A percentile compares a stretch with the other conserved stretches of the same genome.
These are phyloP conservation scores for Pinus taeda DNA, from an alignment of 75 land plant species.

Conservation along the genomic window DNA sequence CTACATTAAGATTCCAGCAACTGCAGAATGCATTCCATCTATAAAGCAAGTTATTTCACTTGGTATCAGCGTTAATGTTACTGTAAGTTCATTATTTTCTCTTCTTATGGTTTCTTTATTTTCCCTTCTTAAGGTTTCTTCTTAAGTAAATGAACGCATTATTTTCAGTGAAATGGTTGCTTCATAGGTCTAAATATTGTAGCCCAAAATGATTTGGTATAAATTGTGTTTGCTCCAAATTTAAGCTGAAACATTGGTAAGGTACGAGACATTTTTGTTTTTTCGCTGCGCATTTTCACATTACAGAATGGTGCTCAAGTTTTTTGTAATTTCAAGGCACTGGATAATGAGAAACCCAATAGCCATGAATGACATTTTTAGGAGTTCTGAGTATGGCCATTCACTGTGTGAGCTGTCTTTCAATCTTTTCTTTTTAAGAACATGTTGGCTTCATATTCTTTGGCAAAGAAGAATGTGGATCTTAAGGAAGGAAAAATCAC, in stretches of 20 bases:
- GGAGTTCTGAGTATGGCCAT: too few relatives aligned
- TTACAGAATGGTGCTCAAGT: neutral
- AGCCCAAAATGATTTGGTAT: too few relatives aligned
- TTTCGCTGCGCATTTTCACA: neutral
- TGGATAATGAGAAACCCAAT: neutral
- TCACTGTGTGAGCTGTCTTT: too few relatives aligned
- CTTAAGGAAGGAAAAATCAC: too few relatives aligned
- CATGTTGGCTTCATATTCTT: too few relatives aligned
- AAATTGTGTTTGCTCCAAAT: too few relatives aligned
- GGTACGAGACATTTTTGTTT: too few relatives aligned
- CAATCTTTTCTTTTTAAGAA: too few relatives aligned
- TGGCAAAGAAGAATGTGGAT: too few relatives aligned
- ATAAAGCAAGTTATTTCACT: conserved; percentile 67
- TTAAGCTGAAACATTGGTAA: too few relatives aligned
- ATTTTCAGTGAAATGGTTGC: neutral
- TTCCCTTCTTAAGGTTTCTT: neutral
- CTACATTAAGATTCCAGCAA: conserved; percentile 95
- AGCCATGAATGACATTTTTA: too few relatives aligned
- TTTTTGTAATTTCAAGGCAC: neutral
- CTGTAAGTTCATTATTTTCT: conserved; percentile 50
- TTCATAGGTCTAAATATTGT: too few relatives aligned
- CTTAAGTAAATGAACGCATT: neutral
- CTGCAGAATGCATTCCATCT: conserved; percentile 81
- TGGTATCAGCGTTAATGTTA: conserved; percentile 95
- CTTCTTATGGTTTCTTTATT: neutral